These are phyloP conservation scores for Pyrrhoderma lamaoense DNA, from an alignment of 1,284 basidiomycete genomes.

Conservation along the genomic window DNA sequence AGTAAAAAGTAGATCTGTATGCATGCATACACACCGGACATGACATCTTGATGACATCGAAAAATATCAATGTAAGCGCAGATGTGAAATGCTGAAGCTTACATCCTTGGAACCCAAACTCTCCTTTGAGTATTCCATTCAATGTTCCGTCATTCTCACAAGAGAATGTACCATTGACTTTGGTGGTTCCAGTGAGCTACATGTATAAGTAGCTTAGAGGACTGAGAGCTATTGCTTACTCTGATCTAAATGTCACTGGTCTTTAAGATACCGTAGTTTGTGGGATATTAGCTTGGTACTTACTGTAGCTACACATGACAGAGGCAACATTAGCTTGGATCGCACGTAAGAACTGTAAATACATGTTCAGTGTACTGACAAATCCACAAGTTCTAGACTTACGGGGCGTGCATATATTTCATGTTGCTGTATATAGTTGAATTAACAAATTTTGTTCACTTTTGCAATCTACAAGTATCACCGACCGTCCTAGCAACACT, in stretches of 20 bases:
- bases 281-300: conserved; percentile 17
- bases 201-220: background rate
- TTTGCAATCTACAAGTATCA: no score
- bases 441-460: no score
- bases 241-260: no score
- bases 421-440: conserved; percentile 26
- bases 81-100: conserved; percentile 15
- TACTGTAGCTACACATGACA: conserved; percentile 71
- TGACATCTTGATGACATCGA: background rate
- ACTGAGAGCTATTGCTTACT: conserved; percentile 8
- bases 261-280: no score
- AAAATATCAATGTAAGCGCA: background rate
- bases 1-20: background rate
- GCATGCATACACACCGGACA: conserved; percentile 6
- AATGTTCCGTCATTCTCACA: conserved; percentile 48
- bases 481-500: conserved; percentile 9
- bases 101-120: conserved; percentile 52
- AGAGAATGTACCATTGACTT: conserved; percentile 42
- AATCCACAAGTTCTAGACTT: background rate
- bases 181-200: background rate
- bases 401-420: conserved; percentile 52
- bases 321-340: conserved; percentile 60
- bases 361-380: no score
- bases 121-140: conserved; percentile 51
- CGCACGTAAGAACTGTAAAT: conserved; percentile 28